Conservation (phyloP, 352 stramenopile genomes). For the Nothophytophthora sp. region DNA sequence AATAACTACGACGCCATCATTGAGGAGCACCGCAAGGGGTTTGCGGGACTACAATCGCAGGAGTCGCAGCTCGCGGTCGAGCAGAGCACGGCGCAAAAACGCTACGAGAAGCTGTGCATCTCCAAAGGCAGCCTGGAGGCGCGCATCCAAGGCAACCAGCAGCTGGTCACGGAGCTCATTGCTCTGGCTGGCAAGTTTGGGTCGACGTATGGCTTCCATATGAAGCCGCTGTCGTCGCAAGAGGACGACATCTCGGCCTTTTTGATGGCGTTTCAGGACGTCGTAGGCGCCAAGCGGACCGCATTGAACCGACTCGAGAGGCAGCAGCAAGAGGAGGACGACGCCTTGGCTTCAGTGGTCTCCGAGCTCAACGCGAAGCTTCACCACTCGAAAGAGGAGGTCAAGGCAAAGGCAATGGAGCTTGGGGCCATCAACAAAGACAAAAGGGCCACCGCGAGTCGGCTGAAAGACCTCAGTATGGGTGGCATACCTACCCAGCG, state of each 20-base stretch:
- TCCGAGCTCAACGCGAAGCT: slow-evolving; percentile 53
- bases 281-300: slow-evolving; percentile 46
- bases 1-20: slow-evolving; percentile 63
- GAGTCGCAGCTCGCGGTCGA: slow-evolving; percentile 30
- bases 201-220: slow-evolving; percentile 63
- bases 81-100: slow-evolving; percentile 25
- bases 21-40: slow-evolving; percentile 35
- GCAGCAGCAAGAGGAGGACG: slow-evolving; percentile 42
- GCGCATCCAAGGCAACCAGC: slow-evolving; percentile 49
- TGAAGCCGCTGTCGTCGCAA: slow-evolving; percentile 50
- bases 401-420: slow-evolving; percentile 46
- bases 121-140: slow-evolving; percentile 54
- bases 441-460: slow-evolving; percentile 37
- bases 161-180: slow-evolving; percentile 40
- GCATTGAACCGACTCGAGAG: slow-evolving; percentile 35
- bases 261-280: slow-evolving; percentile 40
- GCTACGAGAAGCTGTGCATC: slow-evolving; percentile 35
- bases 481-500: slow-evolving; percentile 41
- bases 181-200: slow-evolving; percentile 40
- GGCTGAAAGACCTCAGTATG: slow-evolving; percentile 43
- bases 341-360: slow-evolving; percentile 46
- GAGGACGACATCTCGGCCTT: slow-evolving; percentile 58
- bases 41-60: slow-evolving; percentile 33
- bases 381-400: slow-evolving; percentile 47
- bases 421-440: slow-evolving; percentile 41